phyloP scores from a whole-genome alignment of 257 asterid species.

The Ocimum tenuiflorum region DNA sequence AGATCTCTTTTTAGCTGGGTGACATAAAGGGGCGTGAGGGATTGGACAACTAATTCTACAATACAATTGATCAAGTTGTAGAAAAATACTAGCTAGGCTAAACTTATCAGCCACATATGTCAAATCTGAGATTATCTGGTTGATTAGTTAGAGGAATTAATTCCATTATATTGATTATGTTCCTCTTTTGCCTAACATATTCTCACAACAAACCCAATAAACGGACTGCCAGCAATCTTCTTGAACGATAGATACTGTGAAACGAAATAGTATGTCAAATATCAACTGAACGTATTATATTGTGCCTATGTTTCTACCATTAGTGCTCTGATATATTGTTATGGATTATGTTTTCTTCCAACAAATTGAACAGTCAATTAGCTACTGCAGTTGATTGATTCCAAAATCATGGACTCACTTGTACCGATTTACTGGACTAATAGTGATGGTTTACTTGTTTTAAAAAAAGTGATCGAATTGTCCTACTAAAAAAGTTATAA shows the following conservation, averaged over 20 bases:
- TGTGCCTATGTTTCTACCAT: neutral
- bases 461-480: too few species aligned
- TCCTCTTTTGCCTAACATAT: conserved; percentile 11
- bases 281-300: neutral
- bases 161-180: conserved; percentile 2
- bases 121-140: neutral
- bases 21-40: too few species aligned
- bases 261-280: neutral
- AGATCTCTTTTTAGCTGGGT: too few species aligned
- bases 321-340: too few species aligned
- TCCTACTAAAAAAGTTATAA: too few species aligned
- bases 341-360: too few species aligned
- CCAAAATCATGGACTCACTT: too few species aligned
- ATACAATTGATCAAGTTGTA: neutral
- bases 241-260: neutral
- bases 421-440: too few species aligned
- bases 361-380: too few species aligned
- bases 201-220: neutral
- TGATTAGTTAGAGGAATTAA: neutral
- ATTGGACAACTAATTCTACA: neutral
- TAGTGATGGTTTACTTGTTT: too few species aligned
- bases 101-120: neutral
- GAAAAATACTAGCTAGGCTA: neutral
- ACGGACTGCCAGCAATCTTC: too few species aligned
- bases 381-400: too few species aligned